Evolutionary conservation across 2,329 filamentous ascomycete species (phyloP), one percentile per base, ranked within the genome.

Genomic region (Monosporascus sp.): DNA sequence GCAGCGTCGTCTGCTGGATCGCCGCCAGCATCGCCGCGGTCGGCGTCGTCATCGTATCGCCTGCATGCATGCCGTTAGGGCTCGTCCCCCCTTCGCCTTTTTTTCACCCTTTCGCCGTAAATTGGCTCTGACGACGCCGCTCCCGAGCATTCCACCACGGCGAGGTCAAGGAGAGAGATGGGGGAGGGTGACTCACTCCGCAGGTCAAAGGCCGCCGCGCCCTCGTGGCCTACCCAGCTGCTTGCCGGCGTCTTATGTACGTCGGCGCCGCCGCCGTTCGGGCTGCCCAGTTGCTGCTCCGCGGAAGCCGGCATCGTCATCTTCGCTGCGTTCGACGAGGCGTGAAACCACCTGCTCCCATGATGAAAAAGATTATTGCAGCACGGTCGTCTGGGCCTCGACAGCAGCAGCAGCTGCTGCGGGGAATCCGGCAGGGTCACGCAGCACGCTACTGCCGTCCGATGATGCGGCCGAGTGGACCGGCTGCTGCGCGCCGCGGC

Each of bases 21-120:
- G 88, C 86, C 38, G 76, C 70, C 37, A 92, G 80, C 88, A 92
- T 92, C 24, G 83, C 79, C 3, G 75, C 62, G 0, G 85, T 89
- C 6, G 86, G 86, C 1, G 84, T 86, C 2, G 86, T 90, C 65
- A 88, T 77, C 5, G 82, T 83, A 66, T 90, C 86, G 65, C 80
- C 81, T 84, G 57, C 38, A 18, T 50, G 24, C 39, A 36, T 51
- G 27, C 20, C n/a, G 47, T 14, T 48, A 9, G 27, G 9, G 9
- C 27, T 31, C 3, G 2, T 11, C 27, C 6, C 27, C 27, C 27
- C 9, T 11, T 31, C 27, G 3, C 22, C 3, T 5, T 24, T 3
- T 24, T 24, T 24, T 24, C 22, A 8, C 8, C 3, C 8, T 4
- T 5, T 34, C 11, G 9, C 9, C 31, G 11, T 5, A 14, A 14